These are phyloP conservation scores for Eucalyptus sideroxylon DNA, from an alignment of 345 rosid genomes.

Conservation along the genomic window DNA sequence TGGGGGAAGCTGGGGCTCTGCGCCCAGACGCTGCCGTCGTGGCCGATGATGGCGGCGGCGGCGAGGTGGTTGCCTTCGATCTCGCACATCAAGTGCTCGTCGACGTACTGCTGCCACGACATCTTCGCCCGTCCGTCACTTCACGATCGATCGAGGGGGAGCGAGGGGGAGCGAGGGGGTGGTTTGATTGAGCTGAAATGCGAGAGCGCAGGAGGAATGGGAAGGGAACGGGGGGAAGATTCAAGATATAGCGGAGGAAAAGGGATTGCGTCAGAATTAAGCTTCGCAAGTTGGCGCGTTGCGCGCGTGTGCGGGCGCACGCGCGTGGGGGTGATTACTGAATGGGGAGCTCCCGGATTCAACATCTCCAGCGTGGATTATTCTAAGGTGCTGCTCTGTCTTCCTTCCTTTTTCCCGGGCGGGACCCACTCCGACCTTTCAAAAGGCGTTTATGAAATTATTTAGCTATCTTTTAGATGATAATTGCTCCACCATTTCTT, in stretches of 20 bases:
- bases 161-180: neutral
- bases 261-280: neutral
- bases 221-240: neutral
- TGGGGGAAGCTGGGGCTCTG: constrained; percentile 29
- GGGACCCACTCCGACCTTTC: neutral
- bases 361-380: neutral
- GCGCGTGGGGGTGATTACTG: neutral
- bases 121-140: neutral
- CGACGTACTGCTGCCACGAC: constrained; percentile 44
- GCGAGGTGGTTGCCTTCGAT: constrained; percentile 21
- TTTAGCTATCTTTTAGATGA: neutral
- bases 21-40: constrained; percentile 37
- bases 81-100: constrained; percentile 40
- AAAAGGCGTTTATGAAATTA: neutral
- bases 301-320: neutral
- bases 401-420: neutral
- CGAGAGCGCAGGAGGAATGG: neutral
- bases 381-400: neutral
- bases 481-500: neutral
- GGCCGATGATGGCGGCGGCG: constrained; percentile 34
- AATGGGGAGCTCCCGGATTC: neutral
- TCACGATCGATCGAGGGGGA: neutral
- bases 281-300: neutral
- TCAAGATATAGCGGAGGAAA: neutral
- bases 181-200: neutral